Evolutionary conservation across 108 stramenopile species (phyloP).

Genomic region (Skeletonema menzelii): DNA sequence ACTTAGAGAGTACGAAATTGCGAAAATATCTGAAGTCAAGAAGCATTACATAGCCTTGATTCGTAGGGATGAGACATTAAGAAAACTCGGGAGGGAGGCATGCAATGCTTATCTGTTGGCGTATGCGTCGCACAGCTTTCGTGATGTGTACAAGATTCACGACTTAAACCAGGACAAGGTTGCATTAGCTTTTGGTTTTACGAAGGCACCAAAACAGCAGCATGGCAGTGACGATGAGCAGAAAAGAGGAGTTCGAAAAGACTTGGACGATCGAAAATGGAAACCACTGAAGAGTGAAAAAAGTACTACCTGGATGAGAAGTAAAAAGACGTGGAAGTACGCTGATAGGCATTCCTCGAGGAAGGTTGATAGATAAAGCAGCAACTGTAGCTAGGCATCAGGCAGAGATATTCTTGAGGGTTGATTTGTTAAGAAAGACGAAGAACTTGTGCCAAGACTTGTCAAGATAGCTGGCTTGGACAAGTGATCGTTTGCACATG

Average conservation of each 20-base stretch:
- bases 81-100: slow-evolving; percentile 17
- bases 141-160: slow-evolving; percentile 39
- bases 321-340: slow-evolving; percentile 29
- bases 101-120: slow-evolving; percentile 27
- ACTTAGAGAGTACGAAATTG: slow-evolving; percentile 35
- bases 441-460: background rate
- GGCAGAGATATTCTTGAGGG: background rate
- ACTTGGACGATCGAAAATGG: background rate
- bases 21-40: slow-evolving; percentile 28
- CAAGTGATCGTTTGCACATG: background rate
- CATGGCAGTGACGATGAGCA: background rate
- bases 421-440: background rate
- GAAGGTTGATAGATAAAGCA: background rate
- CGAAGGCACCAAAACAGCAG: slow-evolving; percentile 4
- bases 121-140: slow-evolving; percentile 33
- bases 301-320: slow-evolving; percentile 23
- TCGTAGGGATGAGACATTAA: slow-evolving; percentile 15
- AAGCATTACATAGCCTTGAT: slow-evolving; percentile 15
- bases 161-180: slow-evolving; percentile 21
- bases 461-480: background rate
- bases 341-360: slow-evolving; percentile 24
- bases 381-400: background rate
- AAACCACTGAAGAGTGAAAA: slow-evolving; percentile 9
- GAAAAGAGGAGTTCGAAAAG: background rate
- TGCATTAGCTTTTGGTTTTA: slow-evolving; percentile 39